Conservation (phyloP, 805 yeast genomes). For the Zygoascus flipseniorum region DNA sequence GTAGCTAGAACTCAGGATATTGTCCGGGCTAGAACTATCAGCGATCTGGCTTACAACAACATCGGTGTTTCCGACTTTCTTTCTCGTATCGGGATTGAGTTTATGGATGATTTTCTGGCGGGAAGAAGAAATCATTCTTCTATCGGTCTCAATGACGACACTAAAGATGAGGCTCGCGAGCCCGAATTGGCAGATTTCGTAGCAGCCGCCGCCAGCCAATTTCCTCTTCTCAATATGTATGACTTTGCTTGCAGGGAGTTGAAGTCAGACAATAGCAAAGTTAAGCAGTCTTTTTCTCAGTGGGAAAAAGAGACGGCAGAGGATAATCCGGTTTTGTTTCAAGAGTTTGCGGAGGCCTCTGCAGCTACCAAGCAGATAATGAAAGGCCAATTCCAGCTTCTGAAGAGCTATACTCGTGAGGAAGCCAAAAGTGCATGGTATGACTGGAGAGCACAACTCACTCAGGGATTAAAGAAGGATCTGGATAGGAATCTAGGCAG, state of each 20-base stretch:
- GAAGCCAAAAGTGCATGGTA: slow-evolving; percentile 54
- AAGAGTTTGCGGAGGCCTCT: slow-evolving; percentile 38
- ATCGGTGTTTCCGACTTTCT: slow-evolving; percentile 22
- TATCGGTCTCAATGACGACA: slow-evolving; percentile 7
- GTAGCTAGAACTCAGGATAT: background rate
- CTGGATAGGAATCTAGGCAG: slow-evolving; percentile 15
- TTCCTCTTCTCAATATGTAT: slow-evolving; percentile 40
- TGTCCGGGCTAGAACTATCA: background rate
- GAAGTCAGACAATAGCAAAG: slow-evolving; percentile 41
- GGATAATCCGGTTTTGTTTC: slow-evolving; percentile 43
- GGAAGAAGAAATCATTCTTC: slow-evolving; percentile 14
- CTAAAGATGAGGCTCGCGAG: slow-evolving; percentile 5
- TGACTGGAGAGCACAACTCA: slow-evolving; percentile 49
- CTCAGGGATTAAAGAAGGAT: slow-evolving; percentile 36
- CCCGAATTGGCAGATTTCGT: slow-evolving; percentile 30
- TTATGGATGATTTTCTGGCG: slow-evolving; percentile 22
- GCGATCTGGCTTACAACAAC: slow-evolving; percentile 1
- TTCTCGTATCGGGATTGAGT: slow-evolving; percentile 21
- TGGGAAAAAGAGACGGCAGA: slow-evolving; percentile 38
- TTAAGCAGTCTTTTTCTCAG: slow-evolving; percentile 38
- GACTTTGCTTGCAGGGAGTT: slow-evolving; percentile 49
- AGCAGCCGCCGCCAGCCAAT: slow-evolving; percentile 30
- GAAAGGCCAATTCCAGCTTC: slow-evolving; percentile 40
- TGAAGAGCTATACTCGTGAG: slow-evolving; percentile 43
- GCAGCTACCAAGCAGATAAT: slow-evolving; percentile 33